Evolutionary conservation across 108 stramenopile genomes (phyloP).

Genomic region (Skeletonema potamos): DNA sequence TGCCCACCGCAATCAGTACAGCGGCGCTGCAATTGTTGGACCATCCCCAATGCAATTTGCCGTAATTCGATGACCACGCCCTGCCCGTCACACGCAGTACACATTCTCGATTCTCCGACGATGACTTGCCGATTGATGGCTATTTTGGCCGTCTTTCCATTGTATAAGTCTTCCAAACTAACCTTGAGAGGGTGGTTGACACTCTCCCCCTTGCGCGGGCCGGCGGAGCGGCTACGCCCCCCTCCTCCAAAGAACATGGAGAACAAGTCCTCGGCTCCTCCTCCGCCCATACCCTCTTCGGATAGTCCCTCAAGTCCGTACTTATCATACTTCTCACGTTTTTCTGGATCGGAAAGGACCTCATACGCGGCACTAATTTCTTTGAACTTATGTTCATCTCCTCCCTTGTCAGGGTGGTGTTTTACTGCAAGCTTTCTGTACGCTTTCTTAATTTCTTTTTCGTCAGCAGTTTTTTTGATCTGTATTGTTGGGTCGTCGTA

Average conservation of each 20-base stretch:
- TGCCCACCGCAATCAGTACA: constrained; percentile 83
- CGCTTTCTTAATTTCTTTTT: constrained; percentile 31
- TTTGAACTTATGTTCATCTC: constrained; percentile 20
- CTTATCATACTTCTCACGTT: constrained; percentile 35
- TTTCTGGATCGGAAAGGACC: constrained; percentile 9
- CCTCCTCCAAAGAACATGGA: constrained; percentile 94
- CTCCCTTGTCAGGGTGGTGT: constrained; percentile 25
- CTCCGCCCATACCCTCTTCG: constrained; percentile 60
- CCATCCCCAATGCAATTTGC: constrained; percentile 97
- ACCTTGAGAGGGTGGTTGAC: constrained; percentile 95
- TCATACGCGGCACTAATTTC: constrained; percentile 34
- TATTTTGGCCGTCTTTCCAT: constrained; percentile 96
- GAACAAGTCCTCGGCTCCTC: constrained; percentile 84
- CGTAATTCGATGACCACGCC: constrained; percentile 92
- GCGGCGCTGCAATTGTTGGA: constrained; percentile 90
- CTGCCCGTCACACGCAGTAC: constrained; percentile 85
- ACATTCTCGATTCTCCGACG: constrained; percentile 80
- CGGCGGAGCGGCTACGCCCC: constrained; percentile 55
- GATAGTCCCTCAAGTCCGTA: constrained; percentile 88
- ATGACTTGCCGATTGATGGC: constrained; percentile 93
- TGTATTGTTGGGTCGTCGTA: constrained; percentile 5
- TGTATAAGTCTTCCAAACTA: constrained; percentile 96
- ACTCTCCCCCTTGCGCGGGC: constrained; percentile 91
- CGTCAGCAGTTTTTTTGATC: constrained; percentile 72
- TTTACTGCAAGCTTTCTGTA: constrained; percentile 24